Evolutionary conservation across 495 filamentous ascomycete genomes (phyloP).

Genomic region (Clohesyomyces aquaticus): DNA sequence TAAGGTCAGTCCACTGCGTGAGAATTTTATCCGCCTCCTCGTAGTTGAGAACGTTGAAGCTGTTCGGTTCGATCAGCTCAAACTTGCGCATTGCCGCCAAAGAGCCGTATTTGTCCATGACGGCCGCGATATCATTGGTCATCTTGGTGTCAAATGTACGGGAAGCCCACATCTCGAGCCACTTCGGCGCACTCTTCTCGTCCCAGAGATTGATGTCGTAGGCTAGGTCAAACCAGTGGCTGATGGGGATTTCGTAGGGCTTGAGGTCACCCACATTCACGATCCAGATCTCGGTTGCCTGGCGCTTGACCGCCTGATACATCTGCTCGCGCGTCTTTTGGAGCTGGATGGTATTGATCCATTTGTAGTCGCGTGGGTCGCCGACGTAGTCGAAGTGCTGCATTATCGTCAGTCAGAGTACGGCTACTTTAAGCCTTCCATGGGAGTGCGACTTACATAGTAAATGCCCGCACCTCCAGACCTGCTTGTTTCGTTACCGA

Average conservation of each 20-base stretch:
- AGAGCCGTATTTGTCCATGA: conserved; percentile 66
- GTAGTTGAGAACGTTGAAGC: conserved; percentile 71
- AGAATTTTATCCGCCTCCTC: conserved; percentile 69
- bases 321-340: conserved; percentile 69
- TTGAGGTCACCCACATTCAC: conserved; percentile 79
- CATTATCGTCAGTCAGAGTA: background rate
- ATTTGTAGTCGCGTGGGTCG: conserved; percentile 66
- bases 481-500: conserved; percentile 62
- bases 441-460: conserved; percentile 55
- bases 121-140: conserved; percentile 55
- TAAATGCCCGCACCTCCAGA: conserved; percentile 73
- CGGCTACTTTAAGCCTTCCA: too few relatives aligned
- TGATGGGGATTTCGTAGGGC: conserved; percentile 69
- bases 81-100: conserved; percentile 68
- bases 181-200: conserved; percentile 58
- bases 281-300: conserved; percentile 72
- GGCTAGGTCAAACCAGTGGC: conserved; percentile 67
- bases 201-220: conserved; percentile 63
- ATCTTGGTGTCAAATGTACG: conserved; percentile 61
- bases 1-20: conserved; percentile 64
- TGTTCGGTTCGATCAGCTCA: conserved; percentile 66
- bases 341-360: conserved; percentile 72
- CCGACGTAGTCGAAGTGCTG: conserved; percentile 73
- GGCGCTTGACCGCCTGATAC: conserved; percentile 62
- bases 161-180: conserved; percentile 61